These are phyloP conservation scores for Yamadazyma olivae DNA, from an alignment of 805 yeast species.

Conservation along the genomic window DNA sequence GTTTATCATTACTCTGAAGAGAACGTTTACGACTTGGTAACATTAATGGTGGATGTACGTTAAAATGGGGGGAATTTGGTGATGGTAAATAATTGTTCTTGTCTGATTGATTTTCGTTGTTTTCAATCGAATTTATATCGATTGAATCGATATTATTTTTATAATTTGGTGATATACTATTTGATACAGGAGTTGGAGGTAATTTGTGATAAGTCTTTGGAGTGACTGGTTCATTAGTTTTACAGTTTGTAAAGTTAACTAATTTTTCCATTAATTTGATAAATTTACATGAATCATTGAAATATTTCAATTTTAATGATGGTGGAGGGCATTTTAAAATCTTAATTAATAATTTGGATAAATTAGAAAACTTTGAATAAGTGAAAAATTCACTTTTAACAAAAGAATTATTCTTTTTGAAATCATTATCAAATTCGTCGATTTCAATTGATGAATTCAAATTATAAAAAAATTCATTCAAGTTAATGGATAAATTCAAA, in stretches of 20 bases:
- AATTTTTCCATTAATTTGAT: slow-evolving; percentile 34
- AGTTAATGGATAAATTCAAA: slow-evolving; percentile 32
- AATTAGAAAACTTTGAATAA: slow-evolving; percentile 15
- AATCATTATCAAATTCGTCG: slow-evolving; percentile 12
- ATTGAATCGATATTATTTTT: slow-evolving; percentile 1
- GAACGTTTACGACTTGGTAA: slow-evolving; percentile 9
- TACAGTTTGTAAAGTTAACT: slow-evolving; percentile 28
- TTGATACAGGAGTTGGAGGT: slow-evolving; percentile 27
- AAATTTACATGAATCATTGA: slow-evolving; percentile 33
- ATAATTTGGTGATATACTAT: slow-evolving; percentile 19
- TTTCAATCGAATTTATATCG: neutral
- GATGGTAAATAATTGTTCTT: slow-evolving; percentile 10
- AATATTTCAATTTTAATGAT: slow-evolving; percentile 44
- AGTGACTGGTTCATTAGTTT: slow-evolving; percentile 25
- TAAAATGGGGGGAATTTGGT: slow-evolving; percentile 13
- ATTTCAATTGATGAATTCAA: slow-evolving; percentile 14
- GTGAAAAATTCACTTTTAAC: slow-evolving; percentile 8
- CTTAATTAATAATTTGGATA: slow-evolving; percentile 23
- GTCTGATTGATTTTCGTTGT: neutral
- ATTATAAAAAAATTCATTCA: slow-evolving; percentile 13
- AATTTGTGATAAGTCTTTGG: slow-evolving; percentile 23
- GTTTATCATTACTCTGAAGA: slow-evolving; percentile 3
- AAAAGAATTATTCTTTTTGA: no score
- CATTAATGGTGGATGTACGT: slow-evolving; percentile 13
- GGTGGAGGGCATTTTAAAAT: slow-evolving; percentile 46